A percentile compares a stretch with the other conserved stretches of the same genome.
These are phyloP conservation scores for Ensete ventricosum DNA, from an alignment of 176 grass and related monocot species.

Conservation along the genomic window DNA sequence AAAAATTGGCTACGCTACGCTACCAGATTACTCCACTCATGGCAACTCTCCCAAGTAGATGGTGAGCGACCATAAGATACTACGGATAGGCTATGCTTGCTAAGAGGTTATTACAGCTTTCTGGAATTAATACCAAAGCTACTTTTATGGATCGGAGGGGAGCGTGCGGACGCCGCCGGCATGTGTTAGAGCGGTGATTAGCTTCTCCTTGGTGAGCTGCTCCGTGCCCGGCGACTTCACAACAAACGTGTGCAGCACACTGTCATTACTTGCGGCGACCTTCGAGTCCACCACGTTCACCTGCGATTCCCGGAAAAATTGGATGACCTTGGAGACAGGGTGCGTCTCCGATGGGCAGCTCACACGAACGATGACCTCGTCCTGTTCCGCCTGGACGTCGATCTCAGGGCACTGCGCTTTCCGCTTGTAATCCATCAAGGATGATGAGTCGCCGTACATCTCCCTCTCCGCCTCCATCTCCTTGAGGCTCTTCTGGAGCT, in stretches of 20 bases:
- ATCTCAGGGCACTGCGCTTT: constrained; percentile 23
- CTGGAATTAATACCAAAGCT: too few relatives aligned
- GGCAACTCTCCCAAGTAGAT: too few relatives aligned
- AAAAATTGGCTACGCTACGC: too few relatives aligned
- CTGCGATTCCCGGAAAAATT: background rate
- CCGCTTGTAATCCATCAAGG: background rate
- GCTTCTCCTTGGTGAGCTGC: constrained; percentile 41
- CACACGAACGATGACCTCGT: constrained; percentile 73
- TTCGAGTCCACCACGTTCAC: constrained; percentile 11
- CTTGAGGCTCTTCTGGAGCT: too few relatives aligned
- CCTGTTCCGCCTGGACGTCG: constrained; percentile 44
- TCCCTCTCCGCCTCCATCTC: too few relatives aligned
- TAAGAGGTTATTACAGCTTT: too few relatives aligned
- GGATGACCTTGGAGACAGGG: constrained; percentile 9
- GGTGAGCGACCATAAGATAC: too few relatives aligned
- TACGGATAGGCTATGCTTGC: too few relatives aligned
- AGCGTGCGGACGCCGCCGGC: background rate
- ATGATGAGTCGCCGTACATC: background rate
- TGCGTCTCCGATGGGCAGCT: constrained; percentile 55
- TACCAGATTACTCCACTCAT: too few relatives aligned
- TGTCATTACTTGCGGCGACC: background rate
- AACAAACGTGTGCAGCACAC: constrained; percentile 17
- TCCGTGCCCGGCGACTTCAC: constrained; percentile 46
- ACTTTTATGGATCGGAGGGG: too few relatives aligned
- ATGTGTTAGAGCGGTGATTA: constrained; percentile 46